phyloP scores from a whole-genome alignment of 768 basidiomycete genomes.

The Solioccasus polychromus region DNA sequence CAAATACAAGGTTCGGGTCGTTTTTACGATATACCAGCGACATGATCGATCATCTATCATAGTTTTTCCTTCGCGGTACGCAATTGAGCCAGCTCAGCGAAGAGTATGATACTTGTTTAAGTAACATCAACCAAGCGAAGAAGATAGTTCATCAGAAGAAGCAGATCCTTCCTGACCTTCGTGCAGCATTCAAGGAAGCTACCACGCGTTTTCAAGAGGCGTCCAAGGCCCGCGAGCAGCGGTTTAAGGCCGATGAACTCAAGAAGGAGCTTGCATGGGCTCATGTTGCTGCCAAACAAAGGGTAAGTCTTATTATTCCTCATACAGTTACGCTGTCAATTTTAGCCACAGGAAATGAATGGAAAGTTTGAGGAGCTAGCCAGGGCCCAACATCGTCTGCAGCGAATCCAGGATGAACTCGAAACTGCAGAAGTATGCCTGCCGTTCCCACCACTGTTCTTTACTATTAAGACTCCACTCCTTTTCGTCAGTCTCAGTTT shows the following conservation, averaged over 20 bases:
- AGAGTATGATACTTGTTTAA: conserved; percentile 76
- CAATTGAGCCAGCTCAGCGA: conserved; percentile 84
- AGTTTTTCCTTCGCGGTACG: conserved; percentile 96
- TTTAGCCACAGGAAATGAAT: conserved; percentile 39
- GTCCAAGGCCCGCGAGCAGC: conserved; percentile 66
- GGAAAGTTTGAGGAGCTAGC: conserved; percentile 41
- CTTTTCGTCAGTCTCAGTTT: conserved; percentile 31
- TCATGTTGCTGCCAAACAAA: conserved; percentile 69
- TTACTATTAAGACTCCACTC: neutral
- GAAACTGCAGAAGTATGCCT: conserved; percentile 36
- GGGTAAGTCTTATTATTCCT: conserved; percentile 39
- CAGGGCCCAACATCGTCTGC: conserved; percentile 35
- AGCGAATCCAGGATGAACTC: conserved; percentile 40
- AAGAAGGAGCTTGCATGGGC: conserved; percentile 88
- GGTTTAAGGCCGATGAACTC: conserved; percentile 62
- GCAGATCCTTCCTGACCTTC: conserved; percentile 76
- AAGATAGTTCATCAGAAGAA: conserved; percentile 68
- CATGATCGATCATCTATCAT: conserved; percentile 2
- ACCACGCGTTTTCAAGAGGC: conserved; percentile 67
- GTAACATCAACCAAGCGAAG: conserved; percentile 68
- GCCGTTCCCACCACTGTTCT: conserved; percentile 2
- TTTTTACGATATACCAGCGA: too few relatives aligned
- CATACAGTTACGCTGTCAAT: neutral
- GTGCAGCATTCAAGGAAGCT: conserved; percentile 54
- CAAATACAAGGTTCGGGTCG: conserved; percentile 75